Percentiles rank a stretch among this genome's conserved stretches.
phyloP scores from a whole-genome alignment of 2,329 filamentous ascomycete species.

The Triangularia setosa region DNA sequence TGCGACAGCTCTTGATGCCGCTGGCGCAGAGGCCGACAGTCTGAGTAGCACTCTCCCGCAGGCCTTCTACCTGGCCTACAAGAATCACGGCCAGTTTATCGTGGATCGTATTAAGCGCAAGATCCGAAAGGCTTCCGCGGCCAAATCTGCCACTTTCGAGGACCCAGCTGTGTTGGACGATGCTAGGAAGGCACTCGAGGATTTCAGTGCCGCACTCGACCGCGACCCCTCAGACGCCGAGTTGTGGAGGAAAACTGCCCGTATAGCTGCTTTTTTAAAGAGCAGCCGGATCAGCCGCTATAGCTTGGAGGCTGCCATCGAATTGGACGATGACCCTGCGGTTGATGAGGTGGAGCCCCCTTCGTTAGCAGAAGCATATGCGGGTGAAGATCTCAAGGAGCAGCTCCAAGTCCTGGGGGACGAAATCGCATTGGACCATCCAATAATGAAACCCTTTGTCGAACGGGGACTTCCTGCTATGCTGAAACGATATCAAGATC shows the following conservation, averaged over 20 bases:
- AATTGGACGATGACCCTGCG: conserved; percentile 63
- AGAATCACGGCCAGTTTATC: conserved; percentile 89
- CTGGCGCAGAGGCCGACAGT: conserved; percentile 63
- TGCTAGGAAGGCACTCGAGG: conserved; percentile 47
- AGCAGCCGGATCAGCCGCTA: conserved; percentile 57
- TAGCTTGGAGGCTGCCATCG: conserved; percentile 62
- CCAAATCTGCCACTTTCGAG: conserved; percentile 33
- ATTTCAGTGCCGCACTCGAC: conserved; percentile 57
- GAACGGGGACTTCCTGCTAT: conserved; percentile 48
- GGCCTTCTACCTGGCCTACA: conserved; percentile 88
- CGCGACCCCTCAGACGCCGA: conserved; percentile 65
- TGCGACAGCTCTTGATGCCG: conserved; percentile 49
- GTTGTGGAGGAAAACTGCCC: conserved; percentile 57
- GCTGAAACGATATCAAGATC: conserved; percentile 55
- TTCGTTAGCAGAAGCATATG: conserved; percentile 59
- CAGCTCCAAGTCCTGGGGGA: conserved; percentile 53
- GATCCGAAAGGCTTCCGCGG: conserved; percentile 31
- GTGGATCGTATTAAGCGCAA: conserved; percentile 68
- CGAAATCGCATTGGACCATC: conserved; percentile 55
- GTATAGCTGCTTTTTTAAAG: conserved; percentile 55
- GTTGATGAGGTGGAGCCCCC: conserved; percentile 59
- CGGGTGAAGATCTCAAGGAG: conserved; percentile 58
- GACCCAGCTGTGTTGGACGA: conserved; percentile 36
- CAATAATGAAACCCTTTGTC: conserved; percentile 55
- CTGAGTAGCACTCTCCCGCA: conserved; percentile 75